Evolutionary conservation across 345 rosid genomes (phyloP).

Genomic region (Syzygium aqueum): DNA sequence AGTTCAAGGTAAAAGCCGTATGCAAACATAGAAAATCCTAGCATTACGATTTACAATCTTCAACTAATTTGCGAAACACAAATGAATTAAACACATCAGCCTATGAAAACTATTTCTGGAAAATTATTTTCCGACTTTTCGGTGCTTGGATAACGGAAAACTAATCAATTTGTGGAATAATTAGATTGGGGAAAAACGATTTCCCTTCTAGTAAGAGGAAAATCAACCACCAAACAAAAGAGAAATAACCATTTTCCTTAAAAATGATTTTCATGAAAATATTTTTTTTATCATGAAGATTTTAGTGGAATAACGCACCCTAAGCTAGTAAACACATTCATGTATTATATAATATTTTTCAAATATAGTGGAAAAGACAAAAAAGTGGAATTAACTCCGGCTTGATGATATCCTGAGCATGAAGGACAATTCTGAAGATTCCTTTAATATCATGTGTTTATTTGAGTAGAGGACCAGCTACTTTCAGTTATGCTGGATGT

Average conservation of each 20-base stretch:
- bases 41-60: not conserved
- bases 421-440: not conserved
- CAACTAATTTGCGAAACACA: not conserved
- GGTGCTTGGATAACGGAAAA: too few relatives aligned
- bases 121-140: accelerated
- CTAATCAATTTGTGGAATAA: not conserved
- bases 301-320: too few relatives aligned
- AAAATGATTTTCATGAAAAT: too few relatives aligned
- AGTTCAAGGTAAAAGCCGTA: not conserved
- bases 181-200: too few relatives aligned
- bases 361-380: too few relatives aligned
- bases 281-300: accelerated
- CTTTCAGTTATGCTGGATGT: not conserved
- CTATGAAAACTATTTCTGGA: too few relatives aligned
- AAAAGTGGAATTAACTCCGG: not conserved
- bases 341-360: not conserved
- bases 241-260: not conserved
- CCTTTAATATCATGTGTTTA: too few relatives aligned
- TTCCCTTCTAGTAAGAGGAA: accelerated
- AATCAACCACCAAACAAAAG: too few relatives aligned
- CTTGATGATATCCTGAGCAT: not conserved
- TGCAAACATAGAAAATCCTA: not conserved
- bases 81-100: not conserved
- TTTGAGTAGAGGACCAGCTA: not conserved
- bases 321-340: not conserved